Evolutionary conservation across 352 stramenopile genomes (phyloP), one percentile per base, ranked within the genome.

Genomic region (Plasmopara muralis): DNA sequence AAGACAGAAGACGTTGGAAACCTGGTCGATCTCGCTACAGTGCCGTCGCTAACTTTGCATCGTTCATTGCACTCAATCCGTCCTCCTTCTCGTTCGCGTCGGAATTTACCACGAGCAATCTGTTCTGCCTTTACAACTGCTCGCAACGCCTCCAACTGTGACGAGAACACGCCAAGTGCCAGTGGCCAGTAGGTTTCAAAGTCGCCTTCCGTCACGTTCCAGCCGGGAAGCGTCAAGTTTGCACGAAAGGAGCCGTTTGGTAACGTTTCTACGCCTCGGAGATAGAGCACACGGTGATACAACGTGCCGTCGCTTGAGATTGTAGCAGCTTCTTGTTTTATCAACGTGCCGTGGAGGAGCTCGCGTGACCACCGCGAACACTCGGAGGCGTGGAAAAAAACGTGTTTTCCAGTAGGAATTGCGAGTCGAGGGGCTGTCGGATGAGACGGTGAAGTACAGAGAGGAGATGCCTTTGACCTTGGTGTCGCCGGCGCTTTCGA

Each of bases 281-380:
- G 51, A 77, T 76, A 91, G 13, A 89, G 50, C 34, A 91, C 60
- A 8, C 77, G 80, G 37, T 83, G 74, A 44, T 73, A 89, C 38
- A 66, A 66, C 5, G 29, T 52, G 12, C 33, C 46, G 6, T 47
- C 60, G 28, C 18, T 52, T 5, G 55, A 52, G 2, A 38, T 56
- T 6, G 53, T 67, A n/a, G 53, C 52, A 37, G 56, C 29, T 10
- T 52, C 50, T 10, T 25, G 53, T 18, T 25, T 58, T 15, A 48
- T 41, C 7, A 55, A 60, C 37, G 41, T 72, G 10, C 80, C 75
- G 43, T 87, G 74, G 31, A 87, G 65, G n/a, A 90, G 37, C 53
- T 86, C 80, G 3, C 67, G 64, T 1, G 60, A 18, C 74, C 74
- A 85, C 41, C 67, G 73, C 5, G 60, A 63, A 25, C 70, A 75